These are phyloP conservation scores for Chimonanthus praecox DNA, from an alignment of 164 flowering plant genomes.

Conservation along the genomic window DNA sequence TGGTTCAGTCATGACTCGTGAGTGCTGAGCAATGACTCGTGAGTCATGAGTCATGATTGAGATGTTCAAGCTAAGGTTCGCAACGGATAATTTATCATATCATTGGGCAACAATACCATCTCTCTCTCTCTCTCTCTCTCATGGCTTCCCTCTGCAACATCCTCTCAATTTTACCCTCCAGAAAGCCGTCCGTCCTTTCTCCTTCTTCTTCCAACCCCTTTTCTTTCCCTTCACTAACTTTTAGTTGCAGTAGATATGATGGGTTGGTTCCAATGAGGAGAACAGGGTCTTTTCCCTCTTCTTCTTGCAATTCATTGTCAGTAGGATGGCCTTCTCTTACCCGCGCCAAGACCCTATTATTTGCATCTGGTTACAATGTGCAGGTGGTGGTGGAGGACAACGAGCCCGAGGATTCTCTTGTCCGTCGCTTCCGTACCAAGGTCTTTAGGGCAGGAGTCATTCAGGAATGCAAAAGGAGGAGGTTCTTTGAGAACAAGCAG, in stretches of 20 bases:
- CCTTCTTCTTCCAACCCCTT: too few species aligned
- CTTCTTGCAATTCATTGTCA: background rate
- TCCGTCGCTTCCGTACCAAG: slow-evolving; percentile 59
- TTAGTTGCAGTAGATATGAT: background rate
- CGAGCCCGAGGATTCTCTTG: slow-evolving; percentile 65
- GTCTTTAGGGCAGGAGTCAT: slow-evolving; percentile 65
- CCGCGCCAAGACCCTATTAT: background rate
- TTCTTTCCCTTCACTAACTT: background rate
- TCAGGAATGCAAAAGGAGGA: slow-evolving; percentile 62
- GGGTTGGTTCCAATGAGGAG: background rate
- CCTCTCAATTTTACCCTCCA: background rate
- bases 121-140: background rate
- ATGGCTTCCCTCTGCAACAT: background rate
- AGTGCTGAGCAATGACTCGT: too few species aligned
- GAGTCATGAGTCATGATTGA: too few species aligned
- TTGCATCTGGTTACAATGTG: slow-evolving; percentile 39
- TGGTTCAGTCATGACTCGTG: too few species aligned
- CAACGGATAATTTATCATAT: background rate
- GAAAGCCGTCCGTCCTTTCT: background rate
- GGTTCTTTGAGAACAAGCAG: slow-evolving; percentile 58
- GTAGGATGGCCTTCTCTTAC: background rate
- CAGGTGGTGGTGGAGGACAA: slow-evolving; percentile 58
- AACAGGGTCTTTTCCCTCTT: background rate
- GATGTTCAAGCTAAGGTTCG: too few species aligned
- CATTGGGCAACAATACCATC: background rate